Percentiles rank a stretch among this genome's conserved stretches.
phyloP scores from a whole-genome alignment of 345 rosid genomes.

The Gossypium mustelinum region DNA sequence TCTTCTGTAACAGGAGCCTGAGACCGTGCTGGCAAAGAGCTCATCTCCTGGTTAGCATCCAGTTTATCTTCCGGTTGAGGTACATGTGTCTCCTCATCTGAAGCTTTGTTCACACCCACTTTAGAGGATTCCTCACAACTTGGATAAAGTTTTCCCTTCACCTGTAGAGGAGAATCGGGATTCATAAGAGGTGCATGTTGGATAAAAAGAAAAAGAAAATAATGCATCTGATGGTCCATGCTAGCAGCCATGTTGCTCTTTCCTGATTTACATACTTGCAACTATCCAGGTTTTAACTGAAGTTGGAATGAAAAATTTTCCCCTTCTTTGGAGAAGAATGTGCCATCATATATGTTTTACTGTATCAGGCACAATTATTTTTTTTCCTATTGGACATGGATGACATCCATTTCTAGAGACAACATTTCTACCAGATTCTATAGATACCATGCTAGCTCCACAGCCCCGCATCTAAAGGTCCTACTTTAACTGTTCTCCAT shows the following conservation, averaged over 20 bases:
- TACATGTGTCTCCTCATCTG: slow-evolving; percentile 46
- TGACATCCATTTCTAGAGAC: not conserved
- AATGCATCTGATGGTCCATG: not conserved
- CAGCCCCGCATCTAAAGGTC: not conserved
- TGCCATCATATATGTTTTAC: not conserved
- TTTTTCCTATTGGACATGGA: not conserved
- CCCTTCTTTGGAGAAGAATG: not conserved
- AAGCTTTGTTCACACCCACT: slow-evolving; percentile 43
- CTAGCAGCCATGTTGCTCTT: not conserved
- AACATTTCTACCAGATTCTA: not conserved
- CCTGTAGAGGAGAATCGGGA: slow-evolving; percentile 37
- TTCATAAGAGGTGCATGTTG: slow-evolving; percentile 9
- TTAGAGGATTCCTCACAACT: slow-evolving; percentile 40
- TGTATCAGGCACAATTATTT: not conserved
- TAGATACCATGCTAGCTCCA: not conserved
- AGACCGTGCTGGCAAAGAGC: slow-evolving; percentile 33
- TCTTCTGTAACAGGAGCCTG: slow-evolving; percentile 46
- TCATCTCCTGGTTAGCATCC: slow-evolving; percentile 38
- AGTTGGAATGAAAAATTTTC: not conserved
- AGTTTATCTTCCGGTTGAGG: slow-evolving; percentile 33
- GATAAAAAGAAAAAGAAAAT: not conserved
- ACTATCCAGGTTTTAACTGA: not conserved
- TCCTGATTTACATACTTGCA: not conserved
- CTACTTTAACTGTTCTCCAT: not conserved
- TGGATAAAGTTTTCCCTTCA: slow-evolving; percentile 48